Base-by-base conservation (phyloP, 345 rosid species). In the Cardamine occulta region DNA sequence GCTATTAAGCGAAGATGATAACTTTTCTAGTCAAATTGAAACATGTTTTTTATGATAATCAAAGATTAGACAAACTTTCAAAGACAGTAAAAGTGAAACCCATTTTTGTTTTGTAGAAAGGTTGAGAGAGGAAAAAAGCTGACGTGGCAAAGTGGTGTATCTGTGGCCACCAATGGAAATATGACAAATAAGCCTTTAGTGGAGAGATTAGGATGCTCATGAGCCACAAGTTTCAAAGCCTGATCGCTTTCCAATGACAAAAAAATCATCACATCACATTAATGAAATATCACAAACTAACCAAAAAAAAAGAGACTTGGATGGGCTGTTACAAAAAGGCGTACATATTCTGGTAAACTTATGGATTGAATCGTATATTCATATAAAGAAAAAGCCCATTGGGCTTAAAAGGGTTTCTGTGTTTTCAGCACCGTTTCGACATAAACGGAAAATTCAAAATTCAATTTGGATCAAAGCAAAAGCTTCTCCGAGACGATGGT, bases 401-500 rank as follows among this genome's bases (percentile, higher is more conserved):
- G 68, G 68, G 68, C 53, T 63, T 15, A 15, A 42, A 26, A 42
- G 23, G 23, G 37, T 42, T 42, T 15, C 21, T 63, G 8, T 44
- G 53, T 26, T 24, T 42, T 8, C 15, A 63, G 54, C 9, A 40
- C 2, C 14, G 52, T 62, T 14, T 63, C 29, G 37, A 26, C 23
- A 44, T 5, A 44, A 63, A 44, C 53, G 6, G n/a, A 47, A 54
- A 54, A 23, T 53, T 68, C 72, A 74, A 74, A 74, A 26, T 67
- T 23, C 51, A 26, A 34, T 35, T 68, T 26, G 52, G 12, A 63
- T 23, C n/a, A 19, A 4, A 48, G 13, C 10, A 15, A 13, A 13
- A 67, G 57, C 78, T 45, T 58, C 79, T 35, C 26, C 28, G 67
- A 58, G 61, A 66, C 74, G 69, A 85, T 85, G 88, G 54, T 59